Evolutionary conservation across 441 rosid genomes (phyloP).

Genomic region (Euphorbia schlechtendalii): DNA sequence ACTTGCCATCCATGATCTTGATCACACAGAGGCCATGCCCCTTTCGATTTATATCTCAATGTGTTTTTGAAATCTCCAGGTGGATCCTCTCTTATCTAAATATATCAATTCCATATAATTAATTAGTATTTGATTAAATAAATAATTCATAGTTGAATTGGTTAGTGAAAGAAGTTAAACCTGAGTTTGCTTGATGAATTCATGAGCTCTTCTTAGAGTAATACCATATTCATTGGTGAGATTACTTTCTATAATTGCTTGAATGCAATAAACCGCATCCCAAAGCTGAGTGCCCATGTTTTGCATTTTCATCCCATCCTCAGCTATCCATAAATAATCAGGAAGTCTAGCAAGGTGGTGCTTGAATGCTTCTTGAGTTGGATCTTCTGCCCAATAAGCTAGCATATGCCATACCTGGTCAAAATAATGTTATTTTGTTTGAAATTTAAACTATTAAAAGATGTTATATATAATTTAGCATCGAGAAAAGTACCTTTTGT

Average conservation of each 20-base stretch:
- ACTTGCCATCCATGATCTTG: too few relatives aligned
- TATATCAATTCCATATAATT: background rate
- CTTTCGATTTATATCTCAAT: slow-evolving; percentile 32
- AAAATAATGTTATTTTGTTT: too few relatives aligned
- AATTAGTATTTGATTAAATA: background rate
- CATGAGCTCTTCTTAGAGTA: too few relatives aligned
- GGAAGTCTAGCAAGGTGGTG: slow-evolving; percentile 65
- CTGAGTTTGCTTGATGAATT: too few relatives aligned
- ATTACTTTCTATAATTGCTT: too few relatives aligned
- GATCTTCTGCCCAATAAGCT: slow-evolving; percentile 89
- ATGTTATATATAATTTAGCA: too few relatives aligned
- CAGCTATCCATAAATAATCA: slow-evolving; percentile 80
- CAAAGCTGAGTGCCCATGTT: slow-evolving; percentile 70
- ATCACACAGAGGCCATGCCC: slow-evolving; percentile 22
- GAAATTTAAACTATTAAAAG: slow-evolving; percentile 15
- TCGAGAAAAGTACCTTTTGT: too few relatives aligned
- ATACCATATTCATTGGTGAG: too few relatives aligned
- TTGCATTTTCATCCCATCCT: slow-evolving; percentile 96
- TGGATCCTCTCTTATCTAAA: slow-evolving; percentile 21
- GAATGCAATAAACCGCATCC: slow-evolving; percentile 69
- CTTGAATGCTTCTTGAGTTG: slow-evolving; percentile 78
- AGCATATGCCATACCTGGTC: slow-evolving; percentile 67
- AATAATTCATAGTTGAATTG: background rate
- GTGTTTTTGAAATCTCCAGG: slow-evolving; percentile 29
- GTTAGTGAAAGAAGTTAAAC: too few relatives aligned